Conservation (phyloP, 768 basidiomycete genomes). For the Tylopilus balloui region DNA sequence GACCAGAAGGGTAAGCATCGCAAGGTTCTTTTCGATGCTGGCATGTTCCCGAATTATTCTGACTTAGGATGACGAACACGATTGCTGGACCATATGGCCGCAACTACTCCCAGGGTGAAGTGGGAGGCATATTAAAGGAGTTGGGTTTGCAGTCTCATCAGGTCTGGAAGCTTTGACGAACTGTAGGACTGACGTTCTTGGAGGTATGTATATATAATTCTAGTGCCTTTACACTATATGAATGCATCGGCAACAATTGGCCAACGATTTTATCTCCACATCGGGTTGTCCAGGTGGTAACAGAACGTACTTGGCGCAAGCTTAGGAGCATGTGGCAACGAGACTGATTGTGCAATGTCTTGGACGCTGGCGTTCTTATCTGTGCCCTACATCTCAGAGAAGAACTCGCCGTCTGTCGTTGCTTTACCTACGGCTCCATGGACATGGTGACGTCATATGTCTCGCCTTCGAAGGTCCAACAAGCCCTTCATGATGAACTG, state of each 20-base stretch:
- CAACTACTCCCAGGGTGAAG: conserved; percentile 68
- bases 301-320: no score
- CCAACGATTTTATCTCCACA: background rate
- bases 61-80: conserved; percentile 63
- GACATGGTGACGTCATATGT: conserved; percentile 41
- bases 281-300: background rate
- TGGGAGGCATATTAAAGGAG: conserved; percentile 62
- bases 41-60: background rate
- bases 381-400: no score
- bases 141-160: conserved; percentile 59
- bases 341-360: background rate
- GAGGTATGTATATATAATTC: background rate
- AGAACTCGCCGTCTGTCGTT: background rate
- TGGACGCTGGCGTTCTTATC: background rate
- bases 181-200: background rate
- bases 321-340: no score
- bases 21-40: background rate
- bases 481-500: conserved; percentile 83
- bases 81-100: conserved; percentile 75
- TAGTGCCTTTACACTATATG: background rate
- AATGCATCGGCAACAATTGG: background rate
- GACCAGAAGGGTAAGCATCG: conserved; percentile 69
- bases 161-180: conserved; percentile 60
- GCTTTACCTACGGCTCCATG: background rate
- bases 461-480: conserved; percentile 71